These are phyloP conservation scores for Monilinia laxa DNA, from an alignment of 2,329 filamentous ascomycete species.

Conservation along the genomic window DNA sequence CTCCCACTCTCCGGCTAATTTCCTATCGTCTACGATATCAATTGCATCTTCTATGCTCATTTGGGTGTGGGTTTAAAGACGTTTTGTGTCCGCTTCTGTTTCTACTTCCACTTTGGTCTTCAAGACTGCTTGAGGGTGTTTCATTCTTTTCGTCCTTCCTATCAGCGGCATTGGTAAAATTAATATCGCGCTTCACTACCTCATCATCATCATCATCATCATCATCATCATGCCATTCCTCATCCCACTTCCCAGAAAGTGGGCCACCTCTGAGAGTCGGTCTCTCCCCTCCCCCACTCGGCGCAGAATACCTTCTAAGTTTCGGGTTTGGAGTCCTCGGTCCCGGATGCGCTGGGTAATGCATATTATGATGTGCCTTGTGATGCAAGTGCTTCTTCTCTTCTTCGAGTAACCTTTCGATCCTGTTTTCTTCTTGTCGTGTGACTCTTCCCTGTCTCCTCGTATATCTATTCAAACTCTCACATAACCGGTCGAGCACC, in stretches of 20 bases:
- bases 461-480: slow-evolving; percentile 54
- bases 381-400: slow-evolving; percentile 9
- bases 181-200: neutral
- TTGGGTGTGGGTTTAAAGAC: too few relatives aligned
- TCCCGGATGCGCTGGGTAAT: slow-evolving; percentile 17
- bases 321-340: neutral
- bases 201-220: neutral
- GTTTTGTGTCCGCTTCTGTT: too few relatives aligned
- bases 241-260: neutral
- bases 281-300: neutral
- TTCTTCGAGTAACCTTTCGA: neutral
- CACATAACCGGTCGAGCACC: slow-evolving; percentile 63
- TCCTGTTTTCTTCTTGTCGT: slow-evolving; percentile 4
- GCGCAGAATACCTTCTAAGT: neutral
- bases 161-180: neutral
- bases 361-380: slow-evolving; percentile 9
- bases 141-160: neutral
- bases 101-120: neutral
- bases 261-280: neutral
- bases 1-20: too few relatives aligned
- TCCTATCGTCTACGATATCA: too few relatives aligned
- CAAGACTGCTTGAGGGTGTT: neutral
- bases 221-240: neutral
- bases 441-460: slow-evolving; percentile 35
- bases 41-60: too few relatives aligned